A percentile compares a stretch with the other conserved stretches of the same genome.
Conservation (phyloP, 495 filamentous ascomycete species). For the Daldinia grandis region DNA sequence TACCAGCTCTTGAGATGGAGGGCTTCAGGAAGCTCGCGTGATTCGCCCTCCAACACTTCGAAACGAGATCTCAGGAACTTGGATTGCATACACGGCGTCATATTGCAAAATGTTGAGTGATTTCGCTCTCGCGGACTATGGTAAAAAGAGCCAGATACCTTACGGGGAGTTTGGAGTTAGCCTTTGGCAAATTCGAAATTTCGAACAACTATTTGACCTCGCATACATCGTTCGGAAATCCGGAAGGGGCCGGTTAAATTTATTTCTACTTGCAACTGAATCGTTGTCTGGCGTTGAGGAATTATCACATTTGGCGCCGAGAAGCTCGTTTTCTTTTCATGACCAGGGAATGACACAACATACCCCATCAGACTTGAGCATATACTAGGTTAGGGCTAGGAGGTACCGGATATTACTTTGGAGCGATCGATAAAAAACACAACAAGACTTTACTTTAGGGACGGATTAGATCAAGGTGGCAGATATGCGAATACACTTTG, state of each 20-base stretch:
- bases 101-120: constrained; percentile 18
- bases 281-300: constrained; percentile 25
- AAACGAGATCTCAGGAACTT: background rate
- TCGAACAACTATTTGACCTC: constrained; percentile 25
- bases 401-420: constrained; percentile 11
- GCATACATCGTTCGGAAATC: constrained; percentile 21
- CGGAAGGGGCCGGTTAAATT: constrained; percentile 6
- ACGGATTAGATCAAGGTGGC: constrained; percentile 9
- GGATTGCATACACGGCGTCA: constrained; percentile 26
- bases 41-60: constrained; percentile 8
- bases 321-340: constrained; percentile 9
- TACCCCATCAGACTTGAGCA: constrained; percentile 8
- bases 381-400: constrained; percentile 16
- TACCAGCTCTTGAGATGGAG: constrained; percentile 86
- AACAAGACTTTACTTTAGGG: constrained; percentile 7
- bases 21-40: constrained; percentile 70
- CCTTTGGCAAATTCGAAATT: constrained; percentile 22
- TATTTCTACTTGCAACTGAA: constrained; percentile 14
- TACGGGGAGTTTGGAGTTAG: constrained; percentile 36
- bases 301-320: background rate
- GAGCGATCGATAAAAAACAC: background rate
- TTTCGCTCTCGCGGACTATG: constrained; percentile 16
- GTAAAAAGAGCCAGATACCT: constrained; percentile 26
- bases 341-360: constrained; percentile 14
- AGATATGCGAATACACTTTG: constrained; percentile 8